Conservation (phyloP, 2,329 filamentous ascomycete species). For the Verticillium klebahnii region DNA sequence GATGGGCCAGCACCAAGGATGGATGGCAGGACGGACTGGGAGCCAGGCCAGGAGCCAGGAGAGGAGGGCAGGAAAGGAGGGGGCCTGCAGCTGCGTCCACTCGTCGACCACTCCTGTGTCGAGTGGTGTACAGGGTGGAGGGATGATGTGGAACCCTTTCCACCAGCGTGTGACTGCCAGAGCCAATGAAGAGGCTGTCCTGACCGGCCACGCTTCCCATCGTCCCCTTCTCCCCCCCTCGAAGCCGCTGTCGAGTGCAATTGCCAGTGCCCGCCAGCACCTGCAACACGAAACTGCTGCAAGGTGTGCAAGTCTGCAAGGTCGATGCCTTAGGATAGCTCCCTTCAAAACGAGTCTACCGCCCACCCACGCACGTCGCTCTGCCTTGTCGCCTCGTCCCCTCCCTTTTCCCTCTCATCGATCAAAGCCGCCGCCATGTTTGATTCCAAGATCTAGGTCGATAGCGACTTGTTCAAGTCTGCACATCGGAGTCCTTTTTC, state of each 20-base stretch:
- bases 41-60: neutral
- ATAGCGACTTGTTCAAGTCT: slow-evolving; percentile 53
- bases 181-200: neutral
- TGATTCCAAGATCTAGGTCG: slow-evolving; percentile 45
- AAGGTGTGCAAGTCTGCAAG: neutral
- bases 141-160: neutral
- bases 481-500: slow-evolving; percentile 26
- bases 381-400: slow-evolving; percentile 22
- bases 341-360: slow-evolving; percentile 27
- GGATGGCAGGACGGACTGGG: neutral
- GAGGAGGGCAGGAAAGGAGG: neutral
- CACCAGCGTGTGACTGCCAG: neutral
- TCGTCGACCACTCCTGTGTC: neutral
- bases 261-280: neutral
- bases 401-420: slow-evolving; percentile 36
- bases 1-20: neutral
- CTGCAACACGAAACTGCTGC: neutral
- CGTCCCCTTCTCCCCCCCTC: neutral
- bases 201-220: neutral
- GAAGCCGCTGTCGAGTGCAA: neutral
- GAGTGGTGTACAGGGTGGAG: neutral
- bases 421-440: slow-evolving; percentile 50
- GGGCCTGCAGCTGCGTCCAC: neutral
- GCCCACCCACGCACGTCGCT: slow-evolving; percentile 20
- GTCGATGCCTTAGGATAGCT: neutral